A percentile compares a stretch with the other conserved stretches of the same genome.
These are phyloP conservation scores for Penicillium vulpinum DNA, from an alignment of 2,329 filamentous ascomycete genomes.

Conservation along the genomic window DNA sequence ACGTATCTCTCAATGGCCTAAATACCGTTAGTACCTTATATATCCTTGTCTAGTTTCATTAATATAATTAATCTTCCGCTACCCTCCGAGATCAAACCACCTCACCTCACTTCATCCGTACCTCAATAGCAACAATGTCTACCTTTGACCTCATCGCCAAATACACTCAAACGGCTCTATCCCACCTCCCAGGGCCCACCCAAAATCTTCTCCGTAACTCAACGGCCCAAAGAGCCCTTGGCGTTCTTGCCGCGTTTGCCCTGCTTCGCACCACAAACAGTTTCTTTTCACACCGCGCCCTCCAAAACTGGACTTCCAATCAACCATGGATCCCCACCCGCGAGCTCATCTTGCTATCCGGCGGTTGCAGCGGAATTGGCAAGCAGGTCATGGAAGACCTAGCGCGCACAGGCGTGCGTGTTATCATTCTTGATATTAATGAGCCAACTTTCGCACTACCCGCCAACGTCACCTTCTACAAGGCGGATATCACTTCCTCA, in stretches of 20 bases:
- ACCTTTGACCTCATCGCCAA: slow-evolving; percentile 25
- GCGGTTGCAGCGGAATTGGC: slow-evolving; percentile 42
- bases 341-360: slow-evolving; percentile 40
- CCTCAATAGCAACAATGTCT: slow-evolving; percentile 6
- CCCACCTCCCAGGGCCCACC: slow-evolving; percentile 27
- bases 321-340: slow-evolving; percentile 26
- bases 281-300: slow-evolving; percentile 27
- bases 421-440: slow-evolving; percentile 41
- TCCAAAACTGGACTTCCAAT: slow-evolving; percentile 34
- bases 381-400: slow-evolving; percentile 39
- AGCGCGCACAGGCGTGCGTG: slow-evolving; percentile 28
- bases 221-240: slow-evolving; percentile 30
- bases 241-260: slow-evolving; percentile 23
- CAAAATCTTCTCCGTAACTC: slow-evolving; percentile 31
- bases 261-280: slow-evolving; percentile 32
- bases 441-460: slow-evolving; percentile 35
- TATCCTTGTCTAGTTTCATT: too few species aligned
- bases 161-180: slow-evolving; percentile 26
- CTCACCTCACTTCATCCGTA: slow-evolving; percentile 11
- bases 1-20: background rate
- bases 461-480: slow-evolving; percentile 39
- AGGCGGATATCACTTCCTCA: slow-evolving; percentile 40
- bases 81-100: background rate
- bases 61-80: background rate
- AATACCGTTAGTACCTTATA: background rate